Base-by-base conservation (phyloP, 2,329 filamentous ascomycete species). In the Zymoseptoria pseudotritici region DNA sequence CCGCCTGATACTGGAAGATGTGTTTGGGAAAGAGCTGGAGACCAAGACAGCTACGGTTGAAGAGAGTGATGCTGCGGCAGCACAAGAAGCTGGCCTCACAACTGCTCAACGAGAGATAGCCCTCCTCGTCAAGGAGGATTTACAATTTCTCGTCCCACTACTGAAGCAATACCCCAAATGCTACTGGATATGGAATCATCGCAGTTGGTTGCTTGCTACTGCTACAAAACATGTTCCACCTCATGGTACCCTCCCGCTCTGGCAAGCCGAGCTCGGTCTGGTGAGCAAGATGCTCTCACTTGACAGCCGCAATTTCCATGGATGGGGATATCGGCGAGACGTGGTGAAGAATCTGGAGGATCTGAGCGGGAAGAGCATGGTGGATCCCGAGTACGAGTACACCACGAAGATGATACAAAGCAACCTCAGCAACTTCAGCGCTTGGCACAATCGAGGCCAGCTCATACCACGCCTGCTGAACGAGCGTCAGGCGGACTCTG, bases 111-210 rank as follows among this genome's bases (percentile, higher is more conserved):
- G 74, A 62, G 68, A 72, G 51, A 72, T 77, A 29, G 73, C 78
- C 50, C 77, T 84, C 2, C 71, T 87, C 31, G 81, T 97, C 62
- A 82, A 83, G 53, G 79, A 83, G 58, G 94, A 99, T 72, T 80
- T 99, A 36, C 78, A 79, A 54, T 96, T 97, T 71, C 86, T 93
- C 36, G 84, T 97, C 50, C 90, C 90, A 0, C 82, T 99, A 20
- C 83, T 99, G 55, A 82, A 90, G 65, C 85, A 91, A 66, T 93
- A 86, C 66, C 94, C 94, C 6, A 99, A 99, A 74, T 97, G 94
- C 80, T 99, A 99, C 78, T 97, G 94, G 93, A 93, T 99, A 70
- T 99, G 94, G 94, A 96, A 96, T 68, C 93, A 97, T 75, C 87
- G 94, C 26, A 77, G 88, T 53, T 99, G 94, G 92, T 79, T 93